A percentile compares a stretch with the other conserved stretches of the same genome.
These are phyloP conservation scores for Leishmania aethiopica DNA, from an alignment of 208 protist species.

Conservation along the genomic window DNA sequence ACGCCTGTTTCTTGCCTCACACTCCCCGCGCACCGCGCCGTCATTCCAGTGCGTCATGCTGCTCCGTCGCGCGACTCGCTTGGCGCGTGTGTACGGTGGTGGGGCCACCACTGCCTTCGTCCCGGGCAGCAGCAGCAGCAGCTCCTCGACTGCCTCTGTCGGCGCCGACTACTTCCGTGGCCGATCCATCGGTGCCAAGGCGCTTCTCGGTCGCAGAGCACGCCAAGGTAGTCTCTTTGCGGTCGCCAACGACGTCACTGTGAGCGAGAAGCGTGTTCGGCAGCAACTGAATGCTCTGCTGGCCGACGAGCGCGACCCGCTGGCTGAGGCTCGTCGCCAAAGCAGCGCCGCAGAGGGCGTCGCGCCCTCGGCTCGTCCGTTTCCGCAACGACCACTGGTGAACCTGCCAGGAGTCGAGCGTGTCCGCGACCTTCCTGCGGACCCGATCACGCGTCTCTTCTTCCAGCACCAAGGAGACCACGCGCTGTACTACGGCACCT, in stretches of 20 bases:
- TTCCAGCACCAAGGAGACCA: constrained; percentile 93
- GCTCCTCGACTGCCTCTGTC: constrained; percentile 18
- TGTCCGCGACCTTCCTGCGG: constrained; percentile 79
- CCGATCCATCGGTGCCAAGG: constrained; percentile 23
- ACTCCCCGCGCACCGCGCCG: background rate
- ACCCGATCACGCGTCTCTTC: constrained; percentile 92
- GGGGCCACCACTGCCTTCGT: constrained; percentile 34
- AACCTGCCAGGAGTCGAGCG: constrained; percentile 86
- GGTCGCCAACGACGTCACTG: constrained; percentile 64
- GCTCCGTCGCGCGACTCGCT: constrained; percentile 1
- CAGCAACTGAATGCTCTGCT: constrained; percentile 83
- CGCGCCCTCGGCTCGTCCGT: constrained; percentile 18
- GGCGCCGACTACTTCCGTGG: constrained; percentile 2
- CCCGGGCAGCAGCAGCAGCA: constrained; percentile 24
- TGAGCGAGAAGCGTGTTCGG: constrained; percentile 70
- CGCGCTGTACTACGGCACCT: constrained; percentile 91
- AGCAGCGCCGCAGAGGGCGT: constrained; percentile 5
- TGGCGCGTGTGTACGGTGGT: constrained; percentile 77
- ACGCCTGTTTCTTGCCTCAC: background rate
- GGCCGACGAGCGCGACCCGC: constrained; percentile 68
- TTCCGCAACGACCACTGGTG: constrained; percentile 62
- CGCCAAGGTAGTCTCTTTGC: constrained; percentile 81
- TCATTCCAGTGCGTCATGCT: constrained; percentile 6
- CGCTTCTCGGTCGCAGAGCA: constrained; percentile 51
- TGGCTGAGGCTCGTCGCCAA: constrained; percentile 20